Base-by-base conservation (phyloP, 2,329 filamentous ascomycete species). In the Talaromyces sp. region DNA sequence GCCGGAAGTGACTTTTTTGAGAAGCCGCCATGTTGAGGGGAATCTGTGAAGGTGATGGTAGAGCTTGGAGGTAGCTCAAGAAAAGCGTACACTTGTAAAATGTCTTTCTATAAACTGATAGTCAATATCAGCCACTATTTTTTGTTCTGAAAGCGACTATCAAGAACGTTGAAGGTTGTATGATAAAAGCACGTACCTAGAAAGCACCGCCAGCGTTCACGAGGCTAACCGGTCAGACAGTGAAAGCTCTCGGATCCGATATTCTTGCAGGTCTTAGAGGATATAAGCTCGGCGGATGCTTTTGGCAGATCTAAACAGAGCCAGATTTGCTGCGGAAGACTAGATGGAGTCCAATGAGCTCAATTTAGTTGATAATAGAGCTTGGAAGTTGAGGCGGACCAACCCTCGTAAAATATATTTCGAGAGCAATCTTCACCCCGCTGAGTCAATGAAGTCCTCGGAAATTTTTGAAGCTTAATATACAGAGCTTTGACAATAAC, bases 1-100 rank as follows among this genome's bases (percentile, higher is more conserved):
- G 90, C 76, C 89, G 91, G 80, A 98, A 98, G 73, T 89, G 86
- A 68, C 74, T 61, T 37, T 57, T 52, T 33, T 56, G 41, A n/a
- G 81, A 75, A 43, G 84, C 79, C 64, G 85, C 80, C 88, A 90
- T 90, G 47, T 74, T 84, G 64, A 47, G 25, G 33, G 43, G 31
- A 61, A 43, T 31, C 19, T 49, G 64, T 50, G 33, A 61, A 54
- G 33, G 33, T n/a, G 33, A 22, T 43, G 49, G 50, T 58, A 66
- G 22, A 49, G 60, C 33, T 66, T 66, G 59, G 17, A 62, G n/a
- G 33, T 58, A 66, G 54, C 43, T 45, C 25, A 47, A 56, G 33
- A 66, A 57, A 22, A 62, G 39, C 15, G 52, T 35, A 33, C 52
- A 45, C 52, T 43, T 59, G 35, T 31, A 41, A 57, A 58, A 52